phyloP scores from a whole-genome alignment of 441 rosid species.

The Aquilaria agallochum region DNA sequence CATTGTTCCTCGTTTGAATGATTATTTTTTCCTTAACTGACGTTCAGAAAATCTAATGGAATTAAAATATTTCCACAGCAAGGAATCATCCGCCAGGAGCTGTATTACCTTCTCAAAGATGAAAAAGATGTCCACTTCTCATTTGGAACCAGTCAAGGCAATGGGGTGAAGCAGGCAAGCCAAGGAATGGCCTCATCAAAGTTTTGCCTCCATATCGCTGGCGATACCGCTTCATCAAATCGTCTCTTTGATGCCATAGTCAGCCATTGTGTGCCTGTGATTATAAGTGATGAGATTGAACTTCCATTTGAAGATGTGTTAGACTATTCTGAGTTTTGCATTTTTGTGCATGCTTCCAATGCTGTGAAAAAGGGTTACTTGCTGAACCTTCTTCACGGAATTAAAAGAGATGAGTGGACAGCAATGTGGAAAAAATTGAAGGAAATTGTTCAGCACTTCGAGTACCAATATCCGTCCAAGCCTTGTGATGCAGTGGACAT shows the following conservation, averaged over 20 bases:
- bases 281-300: constrained; percentile 73
- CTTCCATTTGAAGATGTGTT: constrained; percentile 76
- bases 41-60: no score
- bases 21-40: no score
- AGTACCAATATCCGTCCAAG: constrained; percentile 59
- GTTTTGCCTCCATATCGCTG: constrained; percentile 77
- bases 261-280: constrained; percentile 78
- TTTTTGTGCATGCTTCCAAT: constrained; percentile 55
- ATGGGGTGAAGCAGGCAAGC: constrained; percentile 54
- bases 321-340: constrained; percentile 65
- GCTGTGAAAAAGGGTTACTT: constrained; percentile 58
- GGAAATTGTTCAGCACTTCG: constrained; percentile 39
- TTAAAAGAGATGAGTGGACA: constrained; percentile 49
- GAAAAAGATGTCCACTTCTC: constrained; percentile 73
- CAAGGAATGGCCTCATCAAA: constrained; percentile 78
- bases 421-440: constrained; percentile 67
- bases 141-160: constrained; percentile 55
- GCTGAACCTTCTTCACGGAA: constrained; percentile 54
- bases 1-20: no score
- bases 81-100: constrained; percentile 68
- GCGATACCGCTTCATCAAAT: constrained; percentile 84
- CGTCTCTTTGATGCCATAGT: constrained; percentile 79
- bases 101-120: constrained; percentile 71
- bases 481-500: constrained; percentile 67
- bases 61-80: constrained; percentile 35